These are phyloP conservation scores for Glarea lozoyensis DNA, from an alignment of 495 filamentous ascomycete genomes.

Conservation along the genomic window DNA sequence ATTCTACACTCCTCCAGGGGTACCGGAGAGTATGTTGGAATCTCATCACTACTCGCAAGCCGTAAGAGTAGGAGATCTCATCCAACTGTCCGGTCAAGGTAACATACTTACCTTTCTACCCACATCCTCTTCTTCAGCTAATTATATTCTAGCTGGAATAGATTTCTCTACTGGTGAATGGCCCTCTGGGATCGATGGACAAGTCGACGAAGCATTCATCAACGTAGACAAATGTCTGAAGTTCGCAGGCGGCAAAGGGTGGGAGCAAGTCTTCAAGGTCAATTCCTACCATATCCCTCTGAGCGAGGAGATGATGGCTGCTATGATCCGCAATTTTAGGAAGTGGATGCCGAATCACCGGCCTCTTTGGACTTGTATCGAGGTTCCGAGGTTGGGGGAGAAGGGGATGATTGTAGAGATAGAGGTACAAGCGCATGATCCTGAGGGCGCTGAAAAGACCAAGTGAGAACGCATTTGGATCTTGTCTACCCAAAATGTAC, in stretches of 20 bases:
- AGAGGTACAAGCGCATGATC: slow-evolving; percentile 48
- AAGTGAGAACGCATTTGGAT: no score
- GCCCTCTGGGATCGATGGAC: slow-evolving; percentile 29
- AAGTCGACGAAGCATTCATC: slow-evolving; percentile 45
- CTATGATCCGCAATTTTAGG: slow-evolving; percentile 37
- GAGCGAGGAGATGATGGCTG: slow-evolving; percentile 29
- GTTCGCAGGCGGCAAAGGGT: slow-evolving; percentile 46
- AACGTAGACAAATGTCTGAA: slow-evolving; percentile 41
- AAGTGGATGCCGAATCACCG: slow-evolving; percentile 41
- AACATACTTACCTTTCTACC: slow-evolving; percentile 1
- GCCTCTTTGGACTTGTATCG: slow-evolving; percentile 42
- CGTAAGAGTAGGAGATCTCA: slow-evolving; percentile 41
- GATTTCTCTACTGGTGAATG: slow-evolving; percentile 30
- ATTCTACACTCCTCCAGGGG: slow-evolving; percentile 34
- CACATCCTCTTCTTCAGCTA: neutral
- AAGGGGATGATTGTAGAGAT: slow-evolving; percentile 47
- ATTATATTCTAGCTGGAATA: slow-evolving; percentile 37
- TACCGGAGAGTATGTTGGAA: slow-evolving; percentile 29
- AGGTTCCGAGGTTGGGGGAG: slow-evolving; percentile 31
- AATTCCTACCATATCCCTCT: slow-evolving; percentile 37
- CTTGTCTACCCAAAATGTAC: no score
- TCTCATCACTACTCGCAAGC: slow-evolving; percentile 42
- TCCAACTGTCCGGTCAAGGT: slow-evolving; percentile 49
- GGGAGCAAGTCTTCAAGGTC: slow-evolving; percentile 45
- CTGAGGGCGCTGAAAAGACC: no score